Percentiles rank a stretch among this genome's conserved stretches.
phyloP scores from a whole-genome alignment of 352 stramenopile genomes.

The Plasmopara muralis region DNA sequence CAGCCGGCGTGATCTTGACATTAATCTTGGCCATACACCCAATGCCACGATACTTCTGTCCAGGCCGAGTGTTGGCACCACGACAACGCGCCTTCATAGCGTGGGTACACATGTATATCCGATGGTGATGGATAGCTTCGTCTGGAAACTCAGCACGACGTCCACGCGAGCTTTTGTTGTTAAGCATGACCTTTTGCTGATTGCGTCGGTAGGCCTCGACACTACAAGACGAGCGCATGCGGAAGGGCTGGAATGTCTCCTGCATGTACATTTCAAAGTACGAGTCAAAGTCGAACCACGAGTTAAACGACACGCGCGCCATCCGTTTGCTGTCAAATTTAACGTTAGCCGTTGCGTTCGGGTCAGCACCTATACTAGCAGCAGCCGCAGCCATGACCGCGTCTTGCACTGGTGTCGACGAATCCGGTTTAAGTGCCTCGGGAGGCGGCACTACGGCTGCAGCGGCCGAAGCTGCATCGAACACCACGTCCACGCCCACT shows the following conservation, averaged over 20 bases:
- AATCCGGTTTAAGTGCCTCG: conserved; percentile 18
- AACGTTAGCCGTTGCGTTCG: conserved; percentile 19
- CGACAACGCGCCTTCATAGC: conserved; percentile 80
- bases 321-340: conserved; percentile 79
- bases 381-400: conserved; percentile 15
- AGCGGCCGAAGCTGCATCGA: conserved; percentile 26
- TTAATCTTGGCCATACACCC: conserved; percentile 85
- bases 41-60: conserved; percentile 78
- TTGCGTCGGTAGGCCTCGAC: conserved; percentile 79
- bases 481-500: conserved; percentile 25
- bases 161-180: conserved; percentile 80
- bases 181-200: conserved; percentile 84
- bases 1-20: conserved; percentile 78
- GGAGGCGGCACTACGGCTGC: conserved; percentile 16
- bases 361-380: conserved; percentile 13
- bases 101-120: conserved; percentile 88
- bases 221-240: conserved; percentile 80
- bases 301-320: conserved; percentile 79
- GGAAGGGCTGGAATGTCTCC: conserved; percentile 82
- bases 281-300: conserved; percentile 82
- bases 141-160: conserved; percentile 76
- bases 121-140: conserved; percentile 75
- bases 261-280: conserved; percentile 88
- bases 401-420: conserved; percentile 20
- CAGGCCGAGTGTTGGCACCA: conserved; percentile 62